Evolutionary conservation across 2,329 filamentous ascomycete genomes (phyloP), one percentile per base, ranked within the genome.

Genomic region (Pleomassaria siparia): DNA sequence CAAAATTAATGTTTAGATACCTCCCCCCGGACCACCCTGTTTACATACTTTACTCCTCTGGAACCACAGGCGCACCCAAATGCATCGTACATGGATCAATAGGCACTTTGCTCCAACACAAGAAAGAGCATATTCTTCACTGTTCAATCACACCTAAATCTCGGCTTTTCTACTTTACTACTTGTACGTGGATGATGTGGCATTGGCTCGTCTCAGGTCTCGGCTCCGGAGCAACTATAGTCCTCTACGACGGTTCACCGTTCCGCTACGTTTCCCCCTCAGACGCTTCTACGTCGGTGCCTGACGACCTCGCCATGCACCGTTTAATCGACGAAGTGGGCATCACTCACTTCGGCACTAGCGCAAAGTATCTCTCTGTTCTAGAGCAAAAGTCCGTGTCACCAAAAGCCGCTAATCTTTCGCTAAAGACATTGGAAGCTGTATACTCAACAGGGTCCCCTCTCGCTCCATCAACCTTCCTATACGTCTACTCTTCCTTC

Each of bases 131-230:
- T 66, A 80, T 87, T 39, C 78, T 97, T 2, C 92, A 97, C 67
- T 89, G 88, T 67, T 90, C 91, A 18, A 84, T 99, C 54, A 78
- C 80, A 8, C 80, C 86, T 0, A 75, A 78, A 2, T 89, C 91
- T 33, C 81, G 86, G 16, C 79, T 96, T 64, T 88, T 96, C 70
- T 96, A 96, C 75, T 96, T 91, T 74, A 96, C 91, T 1, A 96
- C 91, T 3, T 91, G 87, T 10, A 95, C 90, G 0, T 96, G 91
- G 94, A 97, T 99, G 91, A 97, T 97, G 92, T 96, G 91, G 91
- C 92, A 97, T 69, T 97, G 92, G 91, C 85, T 91, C 32, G 82
- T 96, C 16, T 92, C 89, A 1, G 89, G 86, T 5, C 83, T 97
- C 3, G 88, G 91, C 9, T 85, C 84, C 24, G 92, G 92, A 44